Evolutionary conservation across 2,329 filamentous ascomycete species (phyloP).

Genomic region (Hypoxylon sp.): DNA sequence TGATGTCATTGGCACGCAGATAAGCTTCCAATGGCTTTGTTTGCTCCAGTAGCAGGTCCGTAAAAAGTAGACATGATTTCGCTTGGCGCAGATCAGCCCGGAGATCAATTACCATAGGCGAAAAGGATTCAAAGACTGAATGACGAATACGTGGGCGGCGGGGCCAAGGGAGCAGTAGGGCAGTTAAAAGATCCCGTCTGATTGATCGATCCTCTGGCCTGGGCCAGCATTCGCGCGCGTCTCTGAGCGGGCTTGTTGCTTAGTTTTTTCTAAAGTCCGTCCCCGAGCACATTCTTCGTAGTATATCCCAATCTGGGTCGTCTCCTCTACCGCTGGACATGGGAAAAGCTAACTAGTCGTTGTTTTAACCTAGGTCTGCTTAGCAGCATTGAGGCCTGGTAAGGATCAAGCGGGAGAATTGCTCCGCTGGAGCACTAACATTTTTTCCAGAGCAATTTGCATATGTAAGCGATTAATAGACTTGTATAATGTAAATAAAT

Average conservation of each 20-base stretch:
- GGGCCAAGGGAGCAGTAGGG: neutral
- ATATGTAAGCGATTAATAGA: conserved; percentile 20
- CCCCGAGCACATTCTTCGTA: conserved; percentile 9
- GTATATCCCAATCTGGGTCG: conserved; percentile 12
- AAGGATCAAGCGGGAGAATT: conserved; percentile 23
- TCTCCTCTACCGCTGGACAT: conserved; percentile 6
- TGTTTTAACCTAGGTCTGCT: conserved; percentile 11
- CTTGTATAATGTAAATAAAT: conserved; percentile 21
- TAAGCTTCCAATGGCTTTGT: conserved; percentile 20
- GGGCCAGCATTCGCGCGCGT: conserved; percentile 17
- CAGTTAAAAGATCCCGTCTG: conserved; percentile 23
- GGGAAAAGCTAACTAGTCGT: neutral
- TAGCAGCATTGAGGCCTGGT: neutral
- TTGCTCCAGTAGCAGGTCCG: conserved; percentile 14
- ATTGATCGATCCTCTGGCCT: conserved; percentile 25
- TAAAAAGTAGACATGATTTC: conserved; percentile 35
- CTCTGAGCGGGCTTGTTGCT: conserved; percentile 16
- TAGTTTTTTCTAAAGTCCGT: conserved; percentile 10
- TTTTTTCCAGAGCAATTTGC: conserved; percentile 5
- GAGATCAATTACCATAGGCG: conserved; percentile 30
- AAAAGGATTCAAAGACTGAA: conserved; percentile 28
- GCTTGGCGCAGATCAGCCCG: conserved; percentile 37
- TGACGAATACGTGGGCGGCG: conserved; percentile 33
- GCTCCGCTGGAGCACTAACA: conserved; percentile 22
- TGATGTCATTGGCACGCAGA: conserved; percentile 32